These are phyloP conservation scores for Syzygium aromaticum DNA, from an alignment of 345 rosid species.

Conservation along the genomic window DNA sequence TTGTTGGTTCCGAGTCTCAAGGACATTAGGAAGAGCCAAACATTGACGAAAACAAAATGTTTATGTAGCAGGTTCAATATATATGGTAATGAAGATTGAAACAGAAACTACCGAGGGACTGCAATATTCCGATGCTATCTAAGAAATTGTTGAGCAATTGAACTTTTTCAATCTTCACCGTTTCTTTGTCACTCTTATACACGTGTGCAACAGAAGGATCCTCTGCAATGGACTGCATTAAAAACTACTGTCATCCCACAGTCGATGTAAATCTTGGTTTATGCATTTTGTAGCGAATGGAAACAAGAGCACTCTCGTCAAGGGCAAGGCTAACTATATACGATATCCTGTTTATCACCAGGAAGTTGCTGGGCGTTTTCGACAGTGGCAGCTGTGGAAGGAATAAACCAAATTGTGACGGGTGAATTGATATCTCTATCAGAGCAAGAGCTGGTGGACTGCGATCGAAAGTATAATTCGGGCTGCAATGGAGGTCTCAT, in stretches of 20 bases:
- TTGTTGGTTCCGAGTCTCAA: neutral
- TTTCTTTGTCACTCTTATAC: neutral
- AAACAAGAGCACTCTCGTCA: neutral
- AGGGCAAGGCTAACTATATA: neutral
- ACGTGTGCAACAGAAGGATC: neutral
- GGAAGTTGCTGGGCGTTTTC: conserved; percentile 99
- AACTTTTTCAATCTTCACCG: neutral
- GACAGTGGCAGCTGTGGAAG: conserved; percentile 79
- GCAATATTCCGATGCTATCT: neutral
- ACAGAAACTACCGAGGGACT: neutral
- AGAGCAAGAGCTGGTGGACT: conserved; percentile 87
- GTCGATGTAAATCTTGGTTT: neutral
- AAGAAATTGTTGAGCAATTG: neutral
- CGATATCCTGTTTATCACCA: conserved; percentile 6
- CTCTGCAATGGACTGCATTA: neutral
- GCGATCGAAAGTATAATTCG: conserved; percentile 54
- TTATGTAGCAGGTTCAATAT: neutral
- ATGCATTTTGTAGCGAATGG: neutral
- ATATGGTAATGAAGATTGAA: too few species aligned
- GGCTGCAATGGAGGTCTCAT: conserved; percentile 92
- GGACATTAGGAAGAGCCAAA: neutral
- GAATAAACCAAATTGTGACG: conserved; percentile 67
- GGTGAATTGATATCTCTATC: conserved; percentile 66
- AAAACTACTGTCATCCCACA: neutral
- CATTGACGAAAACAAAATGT: neutral